phyloP scores from a whole-genome alignment of 768 basidiomycete genomes.

The Podaxis sp. region DNA sequence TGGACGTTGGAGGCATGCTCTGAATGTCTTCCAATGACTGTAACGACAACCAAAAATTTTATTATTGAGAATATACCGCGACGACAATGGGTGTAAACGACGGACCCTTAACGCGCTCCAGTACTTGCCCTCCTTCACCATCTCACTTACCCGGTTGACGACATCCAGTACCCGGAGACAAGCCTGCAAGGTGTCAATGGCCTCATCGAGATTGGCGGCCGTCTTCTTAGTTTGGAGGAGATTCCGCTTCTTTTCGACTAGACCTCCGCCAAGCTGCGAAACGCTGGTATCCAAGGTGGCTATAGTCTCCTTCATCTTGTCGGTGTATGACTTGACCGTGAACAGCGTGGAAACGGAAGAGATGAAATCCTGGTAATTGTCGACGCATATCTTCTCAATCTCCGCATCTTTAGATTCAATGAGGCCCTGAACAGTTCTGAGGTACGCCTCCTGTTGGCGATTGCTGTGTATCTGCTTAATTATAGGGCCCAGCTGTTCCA shows the following conservation, averaged over 20 bases:
- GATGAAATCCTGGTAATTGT: slow-evolving; percentile 98
- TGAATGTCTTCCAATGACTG: slow-evolving; percentile 96
- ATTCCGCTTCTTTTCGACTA: slow-evolving; percentile 92
- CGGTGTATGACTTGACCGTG: slow-evolving; percentile 94
- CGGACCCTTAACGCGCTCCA: slow-evolving; percentile 95
- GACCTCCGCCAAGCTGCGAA: slow-evolving; percentile 78
- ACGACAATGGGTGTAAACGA: slow-evolving; percentile 31
- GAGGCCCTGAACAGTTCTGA: slow-evolving; percentile 81
- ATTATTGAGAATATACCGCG: slow-evolving; percentile 29
- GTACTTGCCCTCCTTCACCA: slow-evolving; percentile 92
- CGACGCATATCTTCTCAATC: slow-evolving; percentile 93
- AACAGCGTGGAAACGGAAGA: slow-evolving; percentile 95
- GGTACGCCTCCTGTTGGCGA: slow-evolving; percentile 85
- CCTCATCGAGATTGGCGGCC: slow-evolving; percentile 92
- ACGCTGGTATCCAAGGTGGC: slow-evolving; percentile 86
- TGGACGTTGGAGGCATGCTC: slow-evolving; percentile 80
- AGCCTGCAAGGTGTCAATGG: slow-evolving; percentile 92
- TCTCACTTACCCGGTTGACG: slow-evolving; percentile 86
- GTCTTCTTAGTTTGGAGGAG: slow-evolving; percentile 90
- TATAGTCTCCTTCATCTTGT: slow-evolving; percentile 89
- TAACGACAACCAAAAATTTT: slow-evolving; percentile 25
- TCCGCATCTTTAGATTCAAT: slow-evolving; percentile 94
- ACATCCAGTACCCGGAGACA: slow-evolving; percentile 92
- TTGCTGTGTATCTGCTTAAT: slow-evolving; percentile 91
- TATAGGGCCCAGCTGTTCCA: slow-evolving; percentile 92